Percentiles rank a stretch among this genome's conserved stretches.
These are phyloP conservation scores for Vinca minor DNA, from an alignment of 257 asterid genomes.

Conservation along the genomic window DNA sequence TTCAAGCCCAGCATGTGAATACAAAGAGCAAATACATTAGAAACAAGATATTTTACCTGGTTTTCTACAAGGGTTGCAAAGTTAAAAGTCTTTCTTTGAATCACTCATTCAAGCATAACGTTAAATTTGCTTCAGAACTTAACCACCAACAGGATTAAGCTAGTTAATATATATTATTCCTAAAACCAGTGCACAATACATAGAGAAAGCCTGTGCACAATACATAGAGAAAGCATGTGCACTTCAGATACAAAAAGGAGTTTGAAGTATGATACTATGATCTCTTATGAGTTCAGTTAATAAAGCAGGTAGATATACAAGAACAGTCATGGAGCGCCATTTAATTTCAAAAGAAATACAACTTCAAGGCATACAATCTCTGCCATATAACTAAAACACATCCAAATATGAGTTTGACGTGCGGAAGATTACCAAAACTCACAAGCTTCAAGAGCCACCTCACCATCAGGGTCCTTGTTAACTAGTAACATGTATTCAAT, in stretches of 20 bases:
- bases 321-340: neutral
- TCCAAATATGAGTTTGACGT: neutral
- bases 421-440: conserved; percentile 69
- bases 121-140: neutral
- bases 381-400: neutral
- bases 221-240: neutral
- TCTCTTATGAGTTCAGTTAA: neutral
- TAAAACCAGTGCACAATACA: neutral
- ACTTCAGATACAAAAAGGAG: neutral
- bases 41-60: neutral
- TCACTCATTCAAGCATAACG: neutral
- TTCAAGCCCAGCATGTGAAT: neutral
- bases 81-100: neutral
- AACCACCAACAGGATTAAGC: neutral
- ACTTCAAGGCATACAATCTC: neutral
- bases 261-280: neutral
- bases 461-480: conserved; percentile 84
- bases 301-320: neutral
- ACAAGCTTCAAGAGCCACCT: conserved; percentile 98
- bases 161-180: neutral
- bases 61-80: neutral
- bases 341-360: neutral
- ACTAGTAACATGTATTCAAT: conserved; percentile 83
- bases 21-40: neutral
- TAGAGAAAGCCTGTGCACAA: neutral